Percentiles rank a stretch among this genome's conserved stretches.
Conservation (phyloP, 495 filamentous ascomycete genomes). For the Xylaria telfairii region DNA sequence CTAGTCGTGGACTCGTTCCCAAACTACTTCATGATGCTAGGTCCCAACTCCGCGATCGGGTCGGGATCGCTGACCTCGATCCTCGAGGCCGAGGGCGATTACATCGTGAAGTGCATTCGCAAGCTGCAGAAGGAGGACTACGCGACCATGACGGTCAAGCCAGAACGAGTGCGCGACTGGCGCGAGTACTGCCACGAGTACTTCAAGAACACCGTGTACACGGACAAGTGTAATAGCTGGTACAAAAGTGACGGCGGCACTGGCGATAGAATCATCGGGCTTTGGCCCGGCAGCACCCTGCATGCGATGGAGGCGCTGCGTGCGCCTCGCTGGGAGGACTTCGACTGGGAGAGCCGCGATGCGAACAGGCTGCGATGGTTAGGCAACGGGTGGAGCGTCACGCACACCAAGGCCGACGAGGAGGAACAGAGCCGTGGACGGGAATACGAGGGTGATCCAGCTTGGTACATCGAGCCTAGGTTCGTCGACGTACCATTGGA, state of each 20-base stretch:
- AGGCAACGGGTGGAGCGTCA: conserved; percentile 57
- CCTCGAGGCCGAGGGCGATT: conserved; percentile 65
- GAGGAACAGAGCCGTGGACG: conserved; percentile 14
- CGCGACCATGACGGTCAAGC: conserved; percentile 57
- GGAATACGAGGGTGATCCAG: conserved; percentile 47
- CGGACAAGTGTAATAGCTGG: conserved; percentile 73
- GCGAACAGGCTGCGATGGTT: conserved; percentile 52
- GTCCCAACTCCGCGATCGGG: conserved; percentile 64
- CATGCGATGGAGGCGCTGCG: conserved; percentile 52
- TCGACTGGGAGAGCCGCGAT: conserved; percentile 43
- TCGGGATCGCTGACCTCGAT: conserved; percentile 61
- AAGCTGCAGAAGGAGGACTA: conserved; percentile 74
- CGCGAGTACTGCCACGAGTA: conserved; percentile 65
- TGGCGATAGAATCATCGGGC: conserved; percentile 44
- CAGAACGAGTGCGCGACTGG: conserved; percentile 66
- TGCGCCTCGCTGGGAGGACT: conserved; percentile 54
- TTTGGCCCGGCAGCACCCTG: conserved; percentile 53
- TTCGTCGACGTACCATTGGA: conserved; percentile 51
- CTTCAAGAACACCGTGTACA: conserved; percentile 68
- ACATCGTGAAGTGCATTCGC: conserved; percentile 66
- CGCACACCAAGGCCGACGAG: conserved; percentile 42
- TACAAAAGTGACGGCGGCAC: conserved; percentile 55
- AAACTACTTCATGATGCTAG: conserved; percentile 68
- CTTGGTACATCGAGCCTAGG: conserved; percentile 56
- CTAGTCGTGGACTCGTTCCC: conserved; percentile 69